Conservation (phyloP, 768 basidiomycete genomes). For the Lentinula lateritia region DNA sequence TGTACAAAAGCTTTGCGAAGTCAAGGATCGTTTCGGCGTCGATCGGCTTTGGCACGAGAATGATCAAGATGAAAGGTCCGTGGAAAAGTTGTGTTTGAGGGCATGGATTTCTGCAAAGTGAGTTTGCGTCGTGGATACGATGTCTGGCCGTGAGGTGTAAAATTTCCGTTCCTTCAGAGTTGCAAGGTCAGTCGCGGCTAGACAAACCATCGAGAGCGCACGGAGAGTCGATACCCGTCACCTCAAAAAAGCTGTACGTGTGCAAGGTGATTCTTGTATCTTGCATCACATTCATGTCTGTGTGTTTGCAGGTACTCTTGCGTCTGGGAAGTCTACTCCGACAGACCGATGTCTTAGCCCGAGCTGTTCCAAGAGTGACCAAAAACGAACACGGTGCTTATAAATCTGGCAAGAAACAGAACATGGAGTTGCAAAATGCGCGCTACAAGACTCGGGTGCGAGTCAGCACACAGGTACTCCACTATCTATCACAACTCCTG, state of each 20-base stretch:
- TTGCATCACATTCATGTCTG: not conserved
- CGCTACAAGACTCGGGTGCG: conserved; percentile 38
- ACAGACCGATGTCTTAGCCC: conserved; percentile 28
- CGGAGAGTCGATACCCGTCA: conserved; percentile 12
- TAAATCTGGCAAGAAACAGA: conserved; percentile 19
- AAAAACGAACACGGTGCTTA: conserved; percentile 27
- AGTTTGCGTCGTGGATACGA: not conserved
- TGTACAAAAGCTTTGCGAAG: conserved; percentile 6
- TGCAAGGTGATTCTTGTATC: not conserved
- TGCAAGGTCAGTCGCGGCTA: conserved; percentile 7
- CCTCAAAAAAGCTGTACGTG: conserved; percentile 16
- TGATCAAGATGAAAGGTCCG: conserved; percentile 8
- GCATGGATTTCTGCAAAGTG: conserved; percentile 33
- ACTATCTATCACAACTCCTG: no score
- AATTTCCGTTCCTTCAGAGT: conserved; percentile 15
- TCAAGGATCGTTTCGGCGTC: conserved; percentile 7
- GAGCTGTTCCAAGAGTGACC: conserved; percentile 24
- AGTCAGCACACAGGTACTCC: conserved; percentile 27
- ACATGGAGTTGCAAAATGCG: conserved; percentile 26
- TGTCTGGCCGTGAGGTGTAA: not conserved
- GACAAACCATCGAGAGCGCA: not conserved
- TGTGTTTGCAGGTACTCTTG: conserved; percentile 20
- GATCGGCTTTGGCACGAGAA: conserved; percentile 24
- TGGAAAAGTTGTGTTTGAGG: conserved; percentile 26
- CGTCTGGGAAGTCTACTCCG: conserved; percentile 24